Percentiles rank a stretch among this genome's conserved stretches.
These are phyloP conservation scores for Rubia yunnanensis DNA, from an alignment of 257 asterid genomes.

Conservation along the genomic window DNA sequence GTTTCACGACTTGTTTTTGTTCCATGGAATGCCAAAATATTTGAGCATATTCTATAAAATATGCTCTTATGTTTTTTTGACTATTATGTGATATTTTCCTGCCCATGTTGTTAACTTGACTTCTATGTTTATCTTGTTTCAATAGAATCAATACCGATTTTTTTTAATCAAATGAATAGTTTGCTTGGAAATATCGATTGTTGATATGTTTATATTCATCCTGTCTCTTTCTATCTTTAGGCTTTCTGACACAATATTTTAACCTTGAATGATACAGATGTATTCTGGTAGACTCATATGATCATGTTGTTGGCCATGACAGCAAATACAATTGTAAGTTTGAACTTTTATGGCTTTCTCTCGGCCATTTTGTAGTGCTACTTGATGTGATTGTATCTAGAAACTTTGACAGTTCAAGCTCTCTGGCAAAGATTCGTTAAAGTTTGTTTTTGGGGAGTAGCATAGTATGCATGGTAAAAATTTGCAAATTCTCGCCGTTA, in stretches of 20 bases:
- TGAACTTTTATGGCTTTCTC: background rate
- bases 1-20: too few species aligned
- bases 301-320: slow-evolving; percentile 83
- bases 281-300: slow-evolving; percentile 88
- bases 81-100: too few species aligned
- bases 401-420: background rate
- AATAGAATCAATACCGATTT: background rate
- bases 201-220: background rate
- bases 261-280: slow-evolving; percentile 44
- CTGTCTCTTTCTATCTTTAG: background rate
- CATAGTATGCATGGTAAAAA: too few species aligned
- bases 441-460: background rate
- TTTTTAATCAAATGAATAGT: background rate
- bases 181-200: background rate
- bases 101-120: background rate
- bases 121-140: background rate
- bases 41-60: too few species aligned
- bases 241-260: background rate
- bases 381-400: background rate
- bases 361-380: background rate
- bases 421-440: background rate
- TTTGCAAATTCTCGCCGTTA: background rate
- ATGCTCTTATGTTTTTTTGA: background rate
- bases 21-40: background rate
- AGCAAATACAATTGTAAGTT: slow-evolving; percentile 86